phyloP scores from a whole-genome alignment of 441 rosid genomes.

The Eutrema salsugineum region DNA sequence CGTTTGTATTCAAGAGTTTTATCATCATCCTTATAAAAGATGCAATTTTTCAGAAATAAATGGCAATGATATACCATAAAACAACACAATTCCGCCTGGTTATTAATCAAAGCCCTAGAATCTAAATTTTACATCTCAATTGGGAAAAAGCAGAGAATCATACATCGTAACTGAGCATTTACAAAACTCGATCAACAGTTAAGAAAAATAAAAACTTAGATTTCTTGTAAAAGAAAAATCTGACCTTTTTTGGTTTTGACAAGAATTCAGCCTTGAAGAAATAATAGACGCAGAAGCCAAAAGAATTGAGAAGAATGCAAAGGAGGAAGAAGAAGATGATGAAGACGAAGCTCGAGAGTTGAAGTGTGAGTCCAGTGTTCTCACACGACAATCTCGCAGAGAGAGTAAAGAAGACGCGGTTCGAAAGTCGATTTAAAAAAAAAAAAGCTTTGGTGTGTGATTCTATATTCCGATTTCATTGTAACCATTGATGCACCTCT shows the following conservation, averaged over 20 bases:
- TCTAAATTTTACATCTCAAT: background rate
- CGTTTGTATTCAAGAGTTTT: background rate
- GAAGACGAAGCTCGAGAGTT: conserved; percentile 14
- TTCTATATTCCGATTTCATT: background rate
- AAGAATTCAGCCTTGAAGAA: background rate
- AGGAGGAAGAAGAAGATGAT: background rate
- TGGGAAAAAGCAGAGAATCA: conserved; percentile 3
- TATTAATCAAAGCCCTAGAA: background rate
- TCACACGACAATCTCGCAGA: conserved; percentile 20
- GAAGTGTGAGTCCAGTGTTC: conserved; percentile 7
- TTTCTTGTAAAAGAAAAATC: background rate
- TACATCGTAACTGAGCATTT: background rate
- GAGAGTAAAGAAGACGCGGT: conserved; percentile 23
- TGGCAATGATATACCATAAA: background rate
- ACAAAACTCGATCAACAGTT: background rate
- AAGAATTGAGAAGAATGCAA: background rate
- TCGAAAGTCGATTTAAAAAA: conserved; percentile 2
- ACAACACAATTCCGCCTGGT: background rate
- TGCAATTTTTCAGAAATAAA: background rate
- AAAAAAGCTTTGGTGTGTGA: conserved; percentile 1
- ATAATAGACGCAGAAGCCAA: background rate
- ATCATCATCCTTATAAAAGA: background rate
- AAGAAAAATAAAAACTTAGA: background rate
- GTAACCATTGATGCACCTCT: background rate
- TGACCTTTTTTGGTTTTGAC: conserved; percentile 14